These are phyloP conservation scores for Candida hispaniensis DNA, from an alignment of 805 yeast species.

Conservation along the genomic window DNA sequence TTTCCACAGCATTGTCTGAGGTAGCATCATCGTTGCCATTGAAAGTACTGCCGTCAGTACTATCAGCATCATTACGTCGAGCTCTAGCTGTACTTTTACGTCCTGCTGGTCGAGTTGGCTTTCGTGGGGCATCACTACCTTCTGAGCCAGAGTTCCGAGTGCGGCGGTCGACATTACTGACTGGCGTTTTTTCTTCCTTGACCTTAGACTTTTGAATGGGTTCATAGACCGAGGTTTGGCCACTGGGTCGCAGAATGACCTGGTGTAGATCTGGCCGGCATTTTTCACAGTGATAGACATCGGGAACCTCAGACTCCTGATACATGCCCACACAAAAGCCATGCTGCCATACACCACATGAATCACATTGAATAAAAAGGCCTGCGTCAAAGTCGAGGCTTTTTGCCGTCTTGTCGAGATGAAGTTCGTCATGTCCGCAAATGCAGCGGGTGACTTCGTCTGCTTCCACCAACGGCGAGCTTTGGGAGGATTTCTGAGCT, in stretches of 20 bases:
- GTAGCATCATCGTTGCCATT: conserved; percentile 14
- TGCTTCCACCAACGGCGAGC: conserved; percentile 17
- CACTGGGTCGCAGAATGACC: conserved; percentile 38
- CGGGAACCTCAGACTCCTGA: conserved; percentile 70
- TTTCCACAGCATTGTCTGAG: conserved; percentile 15
- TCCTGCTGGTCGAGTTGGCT: conserved; percentile 1
- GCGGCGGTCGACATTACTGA: no score
- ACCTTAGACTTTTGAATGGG: conserved; percentile 2
- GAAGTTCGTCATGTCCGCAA: conserved; percentile 43
- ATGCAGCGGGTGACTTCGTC: conserved; percentile 44
- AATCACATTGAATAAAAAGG: conserved; percentile 89
- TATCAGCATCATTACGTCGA: conserved; percentile 16
- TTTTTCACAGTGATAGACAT: conserved; percentile 87
- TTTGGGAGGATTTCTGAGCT: no score
- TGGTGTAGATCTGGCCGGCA: conserved; percentile 81
- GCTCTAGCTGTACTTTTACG: conserved; percentile 8
- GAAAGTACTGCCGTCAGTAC: conserved; percentile 14
- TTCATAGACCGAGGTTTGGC: conserved; percentile 38
- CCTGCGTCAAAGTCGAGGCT: conserved; percentile 64
- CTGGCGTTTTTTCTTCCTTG: conserved; percentile 13
- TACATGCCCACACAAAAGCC: conserved; percentile 87
- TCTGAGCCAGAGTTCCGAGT: conserved; percentile 12
- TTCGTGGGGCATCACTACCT: background rate
- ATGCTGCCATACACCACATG: conserved; percentile 95
- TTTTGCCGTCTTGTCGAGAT: conserved; percentile 25